Base-by-base conservation (phyloP, 495 filamentous ascomycete genomes). In the Arthonia radiata region DNA sequence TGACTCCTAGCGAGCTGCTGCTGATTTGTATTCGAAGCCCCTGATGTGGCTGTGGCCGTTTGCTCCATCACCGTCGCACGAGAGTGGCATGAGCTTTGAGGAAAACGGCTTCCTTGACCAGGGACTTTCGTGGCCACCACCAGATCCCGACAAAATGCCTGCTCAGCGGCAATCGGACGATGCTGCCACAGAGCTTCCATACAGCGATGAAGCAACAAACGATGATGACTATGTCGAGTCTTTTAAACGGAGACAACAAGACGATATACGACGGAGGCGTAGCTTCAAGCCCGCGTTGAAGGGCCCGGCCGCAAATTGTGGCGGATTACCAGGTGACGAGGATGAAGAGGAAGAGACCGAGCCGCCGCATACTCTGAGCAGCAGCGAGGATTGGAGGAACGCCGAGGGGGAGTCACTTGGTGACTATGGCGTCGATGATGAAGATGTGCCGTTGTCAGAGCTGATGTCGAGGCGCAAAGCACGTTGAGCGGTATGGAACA, bases 371-470 rank as follows among this genome's bases (percentile, higher is more conserved):
- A 18, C 31, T 27, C 35, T 32, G 9, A 34, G 35, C 13, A 46
- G 64, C 5, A 63, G 67, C 37, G 61, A 69, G 34, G 58, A 49
- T 4, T 94, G 86, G 86, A 63, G 55, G 4, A 83, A 91, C 35
- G 59, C 67, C 0, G 82, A 92, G 23, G 86, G 86, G 3, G 81
- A 93, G 37, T 54, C 67, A 5, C 53, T 94, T 18, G 56, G 67
- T 23, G 86, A 97, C 41, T 97, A 80, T 44, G 86, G 86, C 2
- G 77, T 92, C 0, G 81, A 91, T 37, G 79, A 89, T 30, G 71
- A 91, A 40, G 54, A 43, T 32, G 8, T 90, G 4, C 82, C 81
- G 0, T 42, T 93, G 21, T 72, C 56, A 1, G 67, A 75, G 40
- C 31, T 81, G 13, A 45, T 76, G 5, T 32, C 34, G 15, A 31